A percentile compares a stretch with the other conserved stretches of the same genome.
phyloP scores from a whole-genome alignment of 768 basidiomycete genomes.

The Lactarius vividus region DNA sequence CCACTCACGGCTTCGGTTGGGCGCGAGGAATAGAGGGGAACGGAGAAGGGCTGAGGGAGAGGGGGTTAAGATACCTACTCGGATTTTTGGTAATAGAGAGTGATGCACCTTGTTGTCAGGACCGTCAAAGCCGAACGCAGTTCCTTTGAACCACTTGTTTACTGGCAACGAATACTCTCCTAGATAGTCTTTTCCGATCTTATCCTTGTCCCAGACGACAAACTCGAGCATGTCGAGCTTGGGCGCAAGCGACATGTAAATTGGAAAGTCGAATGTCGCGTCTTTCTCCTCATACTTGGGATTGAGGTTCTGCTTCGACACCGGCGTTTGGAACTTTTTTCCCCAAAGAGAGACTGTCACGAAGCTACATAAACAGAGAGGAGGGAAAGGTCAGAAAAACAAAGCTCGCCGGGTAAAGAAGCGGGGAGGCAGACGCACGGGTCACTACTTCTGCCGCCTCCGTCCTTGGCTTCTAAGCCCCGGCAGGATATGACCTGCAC shows the following conservation, averaged over 20 bases:
- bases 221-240: not conserved
- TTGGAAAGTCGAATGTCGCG: not conserved
- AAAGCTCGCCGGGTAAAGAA: no score
- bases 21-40: no score
- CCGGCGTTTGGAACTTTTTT: slow-evolving; percentile 35
- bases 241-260: not conserved
- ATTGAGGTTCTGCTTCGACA: slow-evolving; percentile 41
- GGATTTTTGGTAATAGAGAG: not conserved
- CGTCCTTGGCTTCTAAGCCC: no score
- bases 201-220: not conserved
- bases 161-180: not conserved
- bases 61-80: not conserved
- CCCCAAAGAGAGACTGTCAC: not conserved
- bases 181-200: not conserved
- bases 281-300: not conserved
- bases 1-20: no score
- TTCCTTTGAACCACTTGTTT: not conserved
- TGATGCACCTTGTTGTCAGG: not conserved
- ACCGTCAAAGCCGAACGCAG: not conserved
- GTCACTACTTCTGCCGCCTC: no score
- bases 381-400: no score
- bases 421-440: no score
- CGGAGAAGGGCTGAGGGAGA: no score
- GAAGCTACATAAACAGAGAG: not conserved
- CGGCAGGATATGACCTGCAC: no score